Conservation (phyloP, 192 early-diverging fungal species). For the Hyaloraphidium curvatum region DNA sequence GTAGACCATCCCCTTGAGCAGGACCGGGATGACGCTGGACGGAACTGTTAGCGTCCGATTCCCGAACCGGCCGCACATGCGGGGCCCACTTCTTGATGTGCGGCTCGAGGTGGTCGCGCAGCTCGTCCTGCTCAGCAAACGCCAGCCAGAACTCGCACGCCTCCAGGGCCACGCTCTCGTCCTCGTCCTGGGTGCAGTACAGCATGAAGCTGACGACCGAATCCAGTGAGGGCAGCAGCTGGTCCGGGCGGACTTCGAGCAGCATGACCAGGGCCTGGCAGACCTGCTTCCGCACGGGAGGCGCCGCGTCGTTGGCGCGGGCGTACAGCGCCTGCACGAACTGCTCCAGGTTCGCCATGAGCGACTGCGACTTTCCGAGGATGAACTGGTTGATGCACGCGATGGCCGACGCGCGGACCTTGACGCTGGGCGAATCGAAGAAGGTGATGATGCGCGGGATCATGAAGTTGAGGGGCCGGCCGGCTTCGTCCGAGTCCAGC, state of each 20-base stretch:
- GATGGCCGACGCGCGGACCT: constrained; percentile 65
- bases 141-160: constrained; percentile 98
- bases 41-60: constrained; percentile 7
- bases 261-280: constrained; percentile 88
- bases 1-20: constrained; percentile 93
- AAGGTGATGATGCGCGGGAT: constrained; percentile 74
- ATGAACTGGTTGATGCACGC: constrained; percentile 76
- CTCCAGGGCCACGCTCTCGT: constrained; percentile 81
- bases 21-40: constrained; percentile 65
- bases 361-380: constrained; percentile 42
- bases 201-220: constrained; percentile 92
- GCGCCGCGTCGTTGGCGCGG: constrained; percentile 60
- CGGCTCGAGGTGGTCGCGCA: constrained; percentile 34
- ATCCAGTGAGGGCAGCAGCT: constrained; percentile 66
- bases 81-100: constrained; percentile 2
- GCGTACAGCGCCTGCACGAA: constrained; percentile 65
- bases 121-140: constrained; percentile 79
- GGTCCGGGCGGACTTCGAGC: constrained; percentile 67
- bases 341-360: constrained; percentile 43
- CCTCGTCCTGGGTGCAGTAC: constrained; percentile 69
- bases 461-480: constrained; percentile 57
- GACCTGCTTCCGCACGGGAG: constrained; percentile 72
- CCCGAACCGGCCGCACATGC: background rate
- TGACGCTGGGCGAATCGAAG: constrained; percentile 52
- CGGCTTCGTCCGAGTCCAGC: constrained; percentile 53